Base-by-base conservation (phyloP, 2,329 filamentous ascomycete species). In the Aspergillus sp. region DNA sequence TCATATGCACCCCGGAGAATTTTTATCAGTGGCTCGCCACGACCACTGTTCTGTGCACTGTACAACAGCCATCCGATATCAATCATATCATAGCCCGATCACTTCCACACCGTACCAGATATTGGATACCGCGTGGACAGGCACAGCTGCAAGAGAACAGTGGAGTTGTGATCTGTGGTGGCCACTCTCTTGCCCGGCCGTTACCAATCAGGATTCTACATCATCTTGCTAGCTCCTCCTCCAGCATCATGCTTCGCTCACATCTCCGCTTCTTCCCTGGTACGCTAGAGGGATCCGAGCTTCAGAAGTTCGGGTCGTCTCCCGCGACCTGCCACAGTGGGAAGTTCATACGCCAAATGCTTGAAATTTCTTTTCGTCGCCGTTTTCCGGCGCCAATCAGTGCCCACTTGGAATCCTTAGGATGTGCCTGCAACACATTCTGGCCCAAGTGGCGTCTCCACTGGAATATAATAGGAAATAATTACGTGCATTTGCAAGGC, bases 241-340 rank as follows among this genome's bases (percentile, higher is more conserved):
- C 37, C 25, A 11, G 43, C 25, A 19, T 49, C 35, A 48, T 49
- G 44, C 35, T 55, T 23, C 52, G 39, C 35, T 35, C 35, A 37
- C 35, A 37, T 37, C 12, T 31, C 27, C 27, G 8, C 33, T 39
- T 44, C 39, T 46, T 45, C 51, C 14, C 12, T 50, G 51, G 52
- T 40, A 43, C 51, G 39, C 39, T 49, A 50, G 35, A 43, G 45
- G 19, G 50, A 58, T 49, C 56, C 46, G 40, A 55, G 44, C 51
- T 50, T 37, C 9, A 40, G 17, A 54, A 17, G 21, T 3, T 12
- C 6, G 15, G 27, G 31, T 25, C 33, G 40, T 59, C 60, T 65
- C 63, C 19, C 46, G 45, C 57, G 55, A 61, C 49, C 59, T 62
- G 54, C 64, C 62, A n/a, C 15, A 67, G 19, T 49, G 23, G 62